Percentiles rank a stretch among this genome's conserved stretches.
Conservation (phyloP, 2,329 filamentous ascomycete genomes). For the Phoma sp. region DNA sequence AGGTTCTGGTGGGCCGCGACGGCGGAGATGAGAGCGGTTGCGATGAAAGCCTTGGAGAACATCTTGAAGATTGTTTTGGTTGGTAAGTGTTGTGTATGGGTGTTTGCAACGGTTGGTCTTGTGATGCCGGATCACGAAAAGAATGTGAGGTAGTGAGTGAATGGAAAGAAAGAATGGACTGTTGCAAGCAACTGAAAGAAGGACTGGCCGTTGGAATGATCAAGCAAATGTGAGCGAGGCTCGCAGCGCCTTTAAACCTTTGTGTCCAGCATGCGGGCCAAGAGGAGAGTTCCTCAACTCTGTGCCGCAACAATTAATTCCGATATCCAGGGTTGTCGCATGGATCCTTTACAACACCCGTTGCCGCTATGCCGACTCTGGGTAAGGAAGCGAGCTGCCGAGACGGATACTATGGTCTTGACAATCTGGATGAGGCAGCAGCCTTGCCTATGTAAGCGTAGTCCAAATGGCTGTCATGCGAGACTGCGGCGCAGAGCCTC, state of each 20-base stretch:
- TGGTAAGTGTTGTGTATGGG: slow-evolving; percentile 17
- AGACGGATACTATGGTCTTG: slow-evolving; percentile 18
- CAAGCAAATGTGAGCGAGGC: slow-evolving; percentile 4
- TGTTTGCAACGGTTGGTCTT: slow-evolving; percentile 14
- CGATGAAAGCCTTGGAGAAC: slow-evolving; percentile 39
- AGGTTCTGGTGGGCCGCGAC: slow-evolving; percentile 44
- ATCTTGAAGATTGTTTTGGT: slow-evolving; percentile 28
- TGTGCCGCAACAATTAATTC: slow-evolving; percentile 22
- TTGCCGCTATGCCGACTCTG: slow-evolving; percentile 17
- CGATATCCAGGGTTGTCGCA: slow-evolving; percentile 26
- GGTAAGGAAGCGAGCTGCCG: slow-evolving; percentile 17
- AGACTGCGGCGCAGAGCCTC: slow-evolving; percentile 12
- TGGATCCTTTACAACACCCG: slow-evolving; percentile 26
- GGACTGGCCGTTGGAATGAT: slow-evolving; percentile 33
- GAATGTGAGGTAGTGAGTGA: slow-evolving; percentile 26
- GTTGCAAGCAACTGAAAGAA: slow-evolving; percentile 27
- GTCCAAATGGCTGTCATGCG: slow-evolving; percentile 21
- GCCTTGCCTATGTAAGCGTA: slow-evolving; percentile 14
- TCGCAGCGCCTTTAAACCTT: slow-evolving; percentile 19
- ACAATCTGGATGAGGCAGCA: slow-evolving; percentile 25
- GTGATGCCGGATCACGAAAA: slow-evolving; percentile 36
- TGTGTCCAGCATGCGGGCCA: not conserved
- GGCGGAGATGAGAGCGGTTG: slow-evolving; percentile 33
- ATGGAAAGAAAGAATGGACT: slow-evolving; percentile 27
- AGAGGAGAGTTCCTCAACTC: slow-evolving; percentile 7